These are phyloP conservation scores for Gymnopilus dilepis DNA, from an alignment of 768 basidiomycete genomes.

Conservation along the genomic window DNA sequence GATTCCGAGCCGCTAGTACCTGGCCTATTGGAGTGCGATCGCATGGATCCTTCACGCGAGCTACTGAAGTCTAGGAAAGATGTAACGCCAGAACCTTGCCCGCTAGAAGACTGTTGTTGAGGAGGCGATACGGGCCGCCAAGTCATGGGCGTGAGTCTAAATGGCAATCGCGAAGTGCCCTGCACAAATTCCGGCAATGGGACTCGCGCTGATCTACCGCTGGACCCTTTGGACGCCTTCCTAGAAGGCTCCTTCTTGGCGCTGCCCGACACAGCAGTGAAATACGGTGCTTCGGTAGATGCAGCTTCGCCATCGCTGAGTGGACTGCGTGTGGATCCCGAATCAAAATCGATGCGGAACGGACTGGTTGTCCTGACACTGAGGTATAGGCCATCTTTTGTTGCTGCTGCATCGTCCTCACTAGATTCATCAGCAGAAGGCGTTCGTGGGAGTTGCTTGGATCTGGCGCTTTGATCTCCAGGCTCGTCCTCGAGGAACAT, in stretches of 20 bases:
- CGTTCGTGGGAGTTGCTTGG: conserved; percentile 15
- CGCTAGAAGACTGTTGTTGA: conserved; percentile 15
- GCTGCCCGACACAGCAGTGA: conserved; percentile 11
- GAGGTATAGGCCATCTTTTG: conserved; percentile 32
- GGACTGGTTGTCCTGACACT: conserved; percentile 49
- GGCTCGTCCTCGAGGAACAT: conserved; percentile 5
- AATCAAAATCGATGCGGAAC: conserved; percentile 48
- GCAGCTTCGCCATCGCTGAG: conserved; percentile 7
- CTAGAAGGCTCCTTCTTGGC: conserved; percentile 13
- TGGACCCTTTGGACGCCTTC: conserved; percentile 15
- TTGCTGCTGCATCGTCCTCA: conserved; percentile 14
- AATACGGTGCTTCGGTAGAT: conserved; percentile 8
- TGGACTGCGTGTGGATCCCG: conserved; percentile 14
- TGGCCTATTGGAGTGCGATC: conserved; percentile 25
- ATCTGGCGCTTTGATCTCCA: neutral
- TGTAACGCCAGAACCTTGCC: conserved; percentile 19
- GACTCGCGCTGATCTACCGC: conserved; percentile 9
- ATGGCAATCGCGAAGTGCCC: conserved; percentile 25
- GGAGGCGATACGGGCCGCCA: conserved; percentile 10
- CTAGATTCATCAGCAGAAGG: neutral
- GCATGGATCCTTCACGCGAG: conserved; percentile 28
- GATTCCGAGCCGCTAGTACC: conserved; percentile 6
- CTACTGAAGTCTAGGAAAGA: conserved; percentile 33
- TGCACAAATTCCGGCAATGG: conserved; percentile 24
- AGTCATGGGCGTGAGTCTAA: conserved; percentile 27